phyloP scores from a whole-genome alignment of 345 rosid species.

The Mallotus nudiflorus region DNA sequence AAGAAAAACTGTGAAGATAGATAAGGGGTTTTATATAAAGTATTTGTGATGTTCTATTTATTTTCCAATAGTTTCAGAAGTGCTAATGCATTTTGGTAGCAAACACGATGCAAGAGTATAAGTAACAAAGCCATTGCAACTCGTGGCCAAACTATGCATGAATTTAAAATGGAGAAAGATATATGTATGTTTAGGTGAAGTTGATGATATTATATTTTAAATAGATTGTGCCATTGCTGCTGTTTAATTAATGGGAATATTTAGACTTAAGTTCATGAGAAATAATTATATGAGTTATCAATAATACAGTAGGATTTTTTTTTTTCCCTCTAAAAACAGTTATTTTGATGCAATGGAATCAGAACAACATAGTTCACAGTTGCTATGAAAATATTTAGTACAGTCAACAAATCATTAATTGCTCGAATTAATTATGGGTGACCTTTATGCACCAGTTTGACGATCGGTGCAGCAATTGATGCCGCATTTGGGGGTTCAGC shows the following conservation, averaged over 20 bases:
- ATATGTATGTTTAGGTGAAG: neutral
- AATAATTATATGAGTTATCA: neutral
- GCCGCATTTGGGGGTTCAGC: constrained; percentile 99
- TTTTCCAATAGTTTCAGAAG: neutral
- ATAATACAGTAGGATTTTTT: neutral
- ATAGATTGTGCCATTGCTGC: neutral
- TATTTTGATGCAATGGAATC: neutral
- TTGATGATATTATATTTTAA: too few relatives aligned
- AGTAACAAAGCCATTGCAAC: neutral
- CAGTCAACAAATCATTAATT: too few relatives aligned
- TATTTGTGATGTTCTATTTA: neutral
- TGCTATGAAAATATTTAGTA: too few relatives aligned
- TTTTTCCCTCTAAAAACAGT: neutral
- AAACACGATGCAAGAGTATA: neutral
- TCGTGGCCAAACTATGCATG: neutral
- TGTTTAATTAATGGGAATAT: constrained; percentile 5
- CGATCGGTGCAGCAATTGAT: constrained; percentile 98
- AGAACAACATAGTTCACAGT: too few relatives aligned
- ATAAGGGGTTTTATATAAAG: neutral
- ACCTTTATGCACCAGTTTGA: constrained; percentile 95
- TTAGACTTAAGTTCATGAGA: neutral
- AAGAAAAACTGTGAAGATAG: neutral
- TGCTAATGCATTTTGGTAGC: neutral
- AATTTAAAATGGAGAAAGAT: neutral
- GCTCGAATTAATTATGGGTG: too few relatives aligned